Evolutionary conservation across 2,329 filamentous ascomycete genomes (phyloP), one percentile per base, ranked within the genome.

Genomic region (Helotiales sp.): DNA sequence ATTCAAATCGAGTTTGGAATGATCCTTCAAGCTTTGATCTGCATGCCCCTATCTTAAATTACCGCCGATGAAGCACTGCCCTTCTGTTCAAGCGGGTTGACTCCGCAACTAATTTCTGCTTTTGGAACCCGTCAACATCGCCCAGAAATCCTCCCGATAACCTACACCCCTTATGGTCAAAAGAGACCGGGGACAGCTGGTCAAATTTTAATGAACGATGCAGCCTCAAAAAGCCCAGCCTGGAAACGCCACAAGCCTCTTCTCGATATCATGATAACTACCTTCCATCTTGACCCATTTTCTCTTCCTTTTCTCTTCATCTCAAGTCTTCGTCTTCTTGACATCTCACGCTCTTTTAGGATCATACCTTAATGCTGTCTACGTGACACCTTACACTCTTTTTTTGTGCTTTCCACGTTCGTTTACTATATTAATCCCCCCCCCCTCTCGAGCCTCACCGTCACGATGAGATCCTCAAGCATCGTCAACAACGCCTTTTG

Each of bases 321-420:
- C 58, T 47, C 58, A 22, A 30, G 43, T 26, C n/a, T 13, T 26
- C 32, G 26, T 30, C 28, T 32, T 58, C 32, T 40, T 32, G 34
- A 58, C 30, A 26, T 43, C 34, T 22, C 58, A 61, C 58, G n/a
- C 58, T 61, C 58, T 28, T 61, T 61, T 50, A 10, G n/a, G 24
- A 11, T 30, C 22, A 20, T 49, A 61, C 17, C 52, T 61, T 61
- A 47, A 61, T 61, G 40, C 58, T 62, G 60, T 62, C 28, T 34
- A n/a, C 6, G 17, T 62, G 60, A 54, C 45, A 40, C 7, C 45
- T 26, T 26, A 52, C 45, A 54, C 30, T 61, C 58, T 26, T 61
- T 61, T 28, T 62, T 34, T n/a, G 30, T 49, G 24, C 22, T 32
- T 30, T 30, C 17, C n/a, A 62, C 60, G 49, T 62, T 52, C 47